Base-by-base conservation (phyloP, 2,329 filamentous ascomycete species). In the Arthrocladium fulminans region DNA sequence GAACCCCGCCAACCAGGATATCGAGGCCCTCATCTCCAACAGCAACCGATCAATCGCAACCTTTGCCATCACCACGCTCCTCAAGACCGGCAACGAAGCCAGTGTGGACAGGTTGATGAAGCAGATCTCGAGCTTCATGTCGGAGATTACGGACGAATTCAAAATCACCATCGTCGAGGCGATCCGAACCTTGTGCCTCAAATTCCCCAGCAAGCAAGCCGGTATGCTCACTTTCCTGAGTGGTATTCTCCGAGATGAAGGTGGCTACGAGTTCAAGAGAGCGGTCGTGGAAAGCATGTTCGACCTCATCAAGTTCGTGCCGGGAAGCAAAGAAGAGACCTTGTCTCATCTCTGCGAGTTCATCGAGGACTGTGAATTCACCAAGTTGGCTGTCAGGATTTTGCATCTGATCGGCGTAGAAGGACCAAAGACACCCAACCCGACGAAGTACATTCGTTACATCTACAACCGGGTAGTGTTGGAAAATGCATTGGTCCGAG, bases 111-210 rank as follows among this genome's bases (percentile, higher is more conserved):
- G 92, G 47, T 72, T 98, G 57, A 96, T 98, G 88, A 96, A 96
- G 77, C 89, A 97, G 67, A 97, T 98, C 54, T 88, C 88, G 20
- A 84, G 86, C 32, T 96, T 98, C 73, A 97, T 98, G 92, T 87
- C 89, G 3, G 92, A 97, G 68, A 97, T 97, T 57, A 96, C 90
- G 5, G 92, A 98, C 63, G 92, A 98, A 68, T 98, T 98, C 76
- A 98, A 97, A 76, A 95, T 98, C 58, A 98, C 92, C n/a, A 95
- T 98, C 61, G 90, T 98, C 37, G 92, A 98, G 68, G 92, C 92
- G 35, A 96, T 98, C 63, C 85, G 92, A 52, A 97, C 92, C 2
- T 73, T 98, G 34, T 97, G 90, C 66, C 75, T 98, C 59, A 98
- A 98, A 71, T 98, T 98, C 72, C 92, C 92, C 27, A 89, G 80